Base-by-base conservation (phyloP, 2,329 filamentous ascomycete genomes). In the Neonectria neomacrospora region DNA sequence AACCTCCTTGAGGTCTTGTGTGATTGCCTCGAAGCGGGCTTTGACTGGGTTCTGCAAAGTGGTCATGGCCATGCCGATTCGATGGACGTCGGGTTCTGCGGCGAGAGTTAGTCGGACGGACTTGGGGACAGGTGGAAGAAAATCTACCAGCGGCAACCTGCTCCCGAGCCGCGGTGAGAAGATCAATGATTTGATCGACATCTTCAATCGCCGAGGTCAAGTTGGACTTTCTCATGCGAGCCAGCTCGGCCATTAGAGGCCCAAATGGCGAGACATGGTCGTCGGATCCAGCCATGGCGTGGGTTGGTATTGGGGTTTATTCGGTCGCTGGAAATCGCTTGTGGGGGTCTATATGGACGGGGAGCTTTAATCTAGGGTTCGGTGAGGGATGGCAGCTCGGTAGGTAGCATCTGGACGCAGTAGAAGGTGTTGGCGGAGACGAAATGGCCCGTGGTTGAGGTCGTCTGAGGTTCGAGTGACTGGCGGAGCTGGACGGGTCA, bases 31-130 rank as follows among this genome's bases (percentile, higher is more conserved):
- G 64, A 98, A 90, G 1, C 90, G 89, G 54, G 90, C 84, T 74
- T 94, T 96, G 60, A 97, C 84, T 0, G 94, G 92, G 67, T 91
- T 94, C 76, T 97, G 94, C 18, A 97, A 86, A 75, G 91, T 94
- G 30, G 92, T 91, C 71, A 98, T 86, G 26, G 90, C 91, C 63
- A 94, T 83, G 44, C 90, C 88, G 16, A 92, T 89, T 41, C 87
- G 87, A 67, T 89, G 88, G 10, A 75, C 70, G 55, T 80, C 79
- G 32, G 67, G 67, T 54, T 80, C 78, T 77, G 51, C 48, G 30
- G 32, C 28, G 11, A 34, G 47, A 32, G 67, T 73, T 57, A 74
- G 61, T 56, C 16, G 18, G n/a, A n/a, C 4, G n/a, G 16, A 32
- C 12, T 42, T 26, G 28, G 39, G 8, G 23, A 45, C 30, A 48